Evolutionary conservation across 2,329 filamentous ascomycete species (phyloP).

Genomic region (Arthrobotrys pseudoclavata): DNA sequence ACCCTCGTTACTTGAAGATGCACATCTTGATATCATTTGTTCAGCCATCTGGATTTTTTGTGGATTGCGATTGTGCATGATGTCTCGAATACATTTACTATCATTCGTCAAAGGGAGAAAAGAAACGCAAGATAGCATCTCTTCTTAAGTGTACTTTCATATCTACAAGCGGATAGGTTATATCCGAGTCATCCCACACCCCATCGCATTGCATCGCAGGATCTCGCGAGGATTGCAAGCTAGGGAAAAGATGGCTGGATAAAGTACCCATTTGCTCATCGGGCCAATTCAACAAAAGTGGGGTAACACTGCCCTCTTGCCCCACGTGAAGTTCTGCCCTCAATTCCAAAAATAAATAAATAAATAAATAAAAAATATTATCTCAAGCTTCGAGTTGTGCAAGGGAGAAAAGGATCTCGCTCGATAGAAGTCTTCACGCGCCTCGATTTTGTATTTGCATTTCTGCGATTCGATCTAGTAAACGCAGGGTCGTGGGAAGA

Average conservation of each 20-base stretch:
- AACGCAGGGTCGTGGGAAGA: background rate
- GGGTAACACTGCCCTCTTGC: slow-evolving; percentile 26
- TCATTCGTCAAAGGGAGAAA: slow-evolving; percentile 15
- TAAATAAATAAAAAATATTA: background rate
- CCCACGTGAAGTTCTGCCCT: slow-evolving; percentile 9
- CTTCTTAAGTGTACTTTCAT: background rate
- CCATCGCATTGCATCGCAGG: slow-evolving; percentile 26
- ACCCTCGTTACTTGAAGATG: slow-evolving; percentile 14
- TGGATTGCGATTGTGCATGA: slow-evolving; percentile 24
- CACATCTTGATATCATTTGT: slow-evolving; percentile 41
- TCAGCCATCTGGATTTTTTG: slow-evolving; percentile 51
- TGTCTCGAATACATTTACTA: slow-evolving; percentile 27
- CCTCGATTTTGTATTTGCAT: background rate
- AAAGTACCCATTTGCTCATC: slow-evolving; percentile 14
- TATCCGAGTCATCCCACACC: slow-evolving; percentile 9
- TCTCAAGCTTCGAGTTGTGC: background rate
- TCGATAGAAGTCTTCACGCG: background rate
- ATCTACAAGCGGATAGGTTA: background rate
- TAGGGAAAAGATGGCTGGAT: slow-evolving; percentile 17
- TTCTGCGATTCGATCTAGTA: background rate
- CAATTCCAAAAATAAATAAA: background rate
- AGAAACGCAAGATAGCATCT: slow-evolving; percentile 3
- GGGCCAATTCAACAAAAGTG: slow-evolving; percentile 23
- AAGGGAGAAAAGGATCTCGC: background rate
- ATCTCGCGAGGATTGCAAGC: background rate